Evolutionary conservation across 805 yeast genomes (phyloP).

Genomic region (Candida maesae): DNA sequence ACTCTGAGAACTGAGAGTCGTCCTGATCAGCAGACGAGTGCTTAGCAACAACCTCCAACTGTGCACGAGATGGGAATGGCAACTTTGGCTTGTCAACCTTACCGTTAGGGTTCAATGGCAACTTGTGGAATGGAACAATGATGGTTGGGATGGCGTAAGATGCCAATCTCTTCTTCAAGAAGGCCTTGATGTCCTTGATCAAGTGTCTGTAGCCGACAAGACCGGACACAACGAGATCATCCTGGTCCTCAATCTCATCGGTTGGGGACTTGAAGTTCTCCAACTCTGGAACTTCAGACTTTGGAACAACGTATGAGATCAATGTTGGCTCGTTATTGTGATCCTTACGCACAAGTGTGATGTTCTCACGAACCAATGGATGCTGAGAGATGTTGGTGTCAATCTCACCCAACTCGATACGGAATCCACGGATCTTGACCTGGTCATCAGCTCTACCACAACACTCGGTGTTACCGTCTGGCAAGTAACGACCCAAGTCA

Average conservation of each 20-base stretch:
- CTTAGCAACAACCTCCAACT: constrained; percentile 70
- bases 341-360: constrained; percentile 88
- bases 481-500: constrained; percentile 92
- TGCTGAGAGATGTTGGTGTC: constrained; percentile 96
- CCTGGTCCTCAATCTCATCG: constrained; percentile 38
- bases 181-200: constrained; percentile 75
- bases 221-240: constrained; percentile 73
- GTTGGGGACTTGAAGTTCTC: constrained; percentile 41
- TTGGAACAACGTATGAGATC: constrained; percentile 89
- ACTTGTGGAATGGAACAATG: constrained; percentile 77
- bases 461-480: constrained; percentile 97
- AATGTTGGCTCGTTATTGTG: constrained; percentile 89
- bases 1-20: constrained; percentile 53
- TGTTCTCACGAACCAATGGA: constrained; percentile 85
- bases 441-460: constrained; percentile 99
- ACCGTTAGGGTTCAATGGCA: constrained; percentile 97
- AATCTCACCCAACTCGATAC: constrained; percentile 97
- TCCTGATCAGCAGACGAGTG: constrained; percentile 39
- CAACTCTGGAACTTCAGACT: constrained; percentile 44
- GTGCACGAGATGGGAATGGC: constrained; percentile 91
- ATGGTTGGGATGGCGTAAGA: constrained; percentile 91
- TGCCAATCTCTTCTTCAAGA: constrained; percentile 85
- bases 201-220: constrained; percentile 71
- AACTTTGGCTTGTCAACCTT: constrained; percentile 96
- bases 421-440: constrained; percentile 96